A percentile compares a stretch with the other conserved stretches of the same genome.
phyloP scores from a whole-genome alignment of 441 rosid species.

The Mallotus japonicus region DNA sequence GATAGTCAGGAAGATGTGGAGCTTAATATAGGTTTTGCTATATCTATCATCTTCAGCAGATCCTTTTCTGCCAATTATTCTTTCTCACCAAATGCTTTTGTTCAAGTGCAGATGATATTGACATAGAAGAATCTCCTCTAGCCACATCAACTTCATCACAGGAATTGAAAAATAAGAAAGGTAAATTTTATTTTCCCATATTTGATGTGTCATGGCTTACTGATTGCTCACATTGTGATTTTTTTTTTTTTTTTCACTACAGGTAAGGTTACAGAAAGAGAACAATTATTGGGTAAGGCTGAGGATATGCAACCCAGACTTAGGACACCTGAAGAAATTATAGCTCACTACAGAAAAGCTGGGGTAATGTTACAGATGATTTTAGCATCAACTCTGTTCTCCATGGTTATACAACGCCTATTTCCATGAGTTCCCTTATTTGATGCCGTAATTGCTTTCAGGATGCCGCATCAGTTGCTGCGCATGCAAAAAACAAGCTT shows the following conservation, averaged over 20 bases:
- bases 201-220: slow-evolving; percentile 3
- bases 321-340: slow-evolving; percentile 61
- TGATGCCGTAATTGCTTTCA: slow-evolving; percentile 28
- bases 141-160: slow-evolving; percentile 31
- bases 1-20: slow-evolving; percentile 39
- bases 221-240: slow-evolving; percentile 10
- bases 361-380: slow-evolving; percentile 36
- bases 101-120: slow-evolving; percentile 48
- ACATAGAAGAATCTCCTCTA: slow-evolving; percentile 48
- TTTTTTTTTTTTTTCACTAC: slow-evolving; percentile 16
- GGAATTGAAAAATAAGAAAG: slow-evolving; percentile 31
- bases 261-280: slow-evolving; percentile 50
- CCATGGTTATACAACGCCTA: neutral
- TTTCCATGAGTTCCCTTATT: slow-evolving; percentile 9
- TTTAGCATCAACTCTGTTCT: slow-evolving; percentile 13
- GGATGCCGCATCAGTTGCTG: slow-evolving; percentile 64
- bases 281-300: slow-evolving; percentile 46
- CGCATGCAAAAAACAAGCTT: slow-evolving; percentile 59
- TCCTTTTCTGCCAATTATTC: neutral
- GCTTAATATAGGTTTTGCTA: slow-evolving; percentile 49
- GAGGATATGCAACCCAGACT: slow-evolving; percentile 47
- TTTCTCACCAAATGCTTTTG: neutral
- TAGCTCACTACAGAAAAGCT: slow-evolving; percentile 51
- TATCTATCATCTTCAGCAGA: neutral
- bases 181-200: slow-evolving; percentile 28